Conservation (phyloP, 2,329 filamentous ascomycete species). For the Colletotrichum endophyticum region DNA sequence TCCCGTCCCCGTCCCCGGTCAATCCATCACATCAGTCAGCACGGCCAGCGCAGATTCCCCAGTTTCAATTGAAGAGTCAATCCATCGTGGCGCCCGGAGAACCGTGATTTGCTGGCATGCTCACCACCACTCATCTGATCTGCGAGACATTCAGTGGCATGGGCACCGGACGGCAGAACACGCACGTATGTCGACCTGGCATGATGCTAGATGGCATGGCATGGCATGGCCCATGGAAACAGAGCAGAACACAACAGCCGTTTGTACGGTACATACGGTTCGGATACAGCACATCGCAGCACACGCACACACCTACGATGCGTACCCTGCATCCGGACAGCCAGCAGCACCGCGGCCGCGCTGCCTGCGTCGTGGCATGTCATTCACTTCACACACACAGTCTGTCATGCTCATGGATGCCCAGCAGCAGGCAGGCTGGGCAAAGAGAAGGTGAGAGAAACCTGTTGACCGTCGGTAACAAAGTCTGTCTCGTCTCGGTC, state of each 20-base stretch:
- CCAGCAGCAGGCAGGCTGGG: neutral
- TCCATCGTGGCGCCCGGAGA: conserved; percentile 1
- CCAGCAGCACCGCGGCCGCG: neutral
- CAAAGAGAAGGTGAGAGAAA: neutral
- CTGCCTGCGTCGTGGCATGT: neutral
- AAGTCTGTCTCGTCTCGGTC: neutral
- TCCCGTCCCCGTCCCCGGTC: neutral
- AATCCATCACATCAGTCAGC: neutral
- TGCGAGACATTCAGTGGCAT: conserved; percentile 2
- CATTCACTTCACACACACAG: neutral
- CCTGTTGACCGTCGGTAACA: neutral
- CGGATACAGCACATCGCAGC: neutral
- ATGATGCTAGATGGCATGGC: neutral
- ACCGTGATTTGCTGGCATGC: conserved; percentile 5
- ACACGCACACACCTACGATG: neutral
- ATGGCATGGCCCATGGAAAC: neutral
- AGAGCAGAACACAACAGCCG: neutral
- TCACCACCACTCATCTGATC: neutral
- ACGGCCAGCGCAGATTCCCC: neutral
- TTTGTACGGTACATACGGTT: neutral
- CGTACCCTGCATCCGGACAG: neutral
- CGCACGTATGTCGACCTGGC: neutral
- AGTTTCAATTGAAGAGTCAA: neutral
- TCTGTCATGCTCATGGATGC: neutral
- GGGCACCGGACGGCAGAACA: neutral